Percentiles rank a stretch among this genome's conserved stretches.
Evolutionary conservation across 257 asterid genomes (phyloP).

Genomic region (Gardenia jasminoides): DNA sequence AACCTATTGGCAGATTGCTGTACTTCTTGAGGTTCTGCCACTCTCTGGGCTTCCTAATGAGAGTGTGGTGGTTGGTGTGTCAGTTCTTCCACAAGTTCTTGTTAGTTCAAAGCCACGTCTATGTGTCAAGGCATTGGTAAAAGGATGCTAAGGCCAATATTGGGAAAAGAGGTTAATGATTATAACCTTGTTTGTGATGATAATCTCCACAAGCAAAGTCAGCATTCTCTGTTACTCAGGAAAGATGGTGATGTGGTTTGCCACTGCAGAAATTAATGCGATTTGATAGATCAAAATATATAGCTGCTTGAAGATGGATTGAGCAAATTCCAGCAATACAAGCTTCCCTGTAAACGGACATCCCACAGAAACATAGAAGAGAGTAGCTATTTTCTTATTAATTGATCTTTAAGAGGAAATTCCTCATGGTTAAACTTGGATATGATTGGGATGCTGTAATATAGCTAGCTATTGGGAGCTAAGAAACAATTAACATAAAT

Average conservation of each 20-base stretch:
- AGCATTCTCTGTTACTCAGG: background rate
- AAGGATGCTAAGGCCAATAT: constrained; percentile 23
- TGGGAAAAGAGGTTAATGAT: constrained; percentile 16
- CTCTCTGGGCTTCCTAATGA: constrained; percentile 37
- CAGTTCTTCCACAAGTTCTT: constrained; percentile 43
- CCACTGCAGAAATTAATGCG: background rate
- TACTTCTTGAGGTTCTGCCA: constrained; percentile 48
- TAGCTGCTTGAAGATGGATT: background rate
- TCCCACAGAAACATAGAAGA: background rate
- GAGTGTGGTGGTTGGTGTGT: constrained; percentile 38
- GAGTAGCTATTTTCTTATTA: background rate
- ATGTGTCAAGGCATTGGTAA: constrained; percentile 35
- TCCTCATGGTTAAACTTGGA: background rate
- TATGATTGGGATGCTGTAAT: too few relatives aligned
- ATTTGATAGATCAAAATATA: background rate
- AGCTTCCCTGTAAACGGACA: background rate
- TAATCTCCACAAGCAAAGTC: background rate
- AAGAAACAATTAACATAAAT: too few relatives aligned
- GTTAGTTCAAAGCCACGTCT: constrained; percentile 41
- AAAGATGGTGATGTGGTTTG: background rate
- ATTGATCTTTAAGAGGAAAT: background rate
- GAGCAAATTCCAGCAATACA: background rate
- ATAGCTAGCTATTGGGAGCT: too few relatives aligned
- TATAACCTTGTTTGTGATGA: background rate
- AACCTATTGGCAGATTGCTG: constrained; percentile 34